Evolutionary conservation across 345 rosid genomes (phyloP).

Genomic region (Moricandia moricandioides): DNA sequence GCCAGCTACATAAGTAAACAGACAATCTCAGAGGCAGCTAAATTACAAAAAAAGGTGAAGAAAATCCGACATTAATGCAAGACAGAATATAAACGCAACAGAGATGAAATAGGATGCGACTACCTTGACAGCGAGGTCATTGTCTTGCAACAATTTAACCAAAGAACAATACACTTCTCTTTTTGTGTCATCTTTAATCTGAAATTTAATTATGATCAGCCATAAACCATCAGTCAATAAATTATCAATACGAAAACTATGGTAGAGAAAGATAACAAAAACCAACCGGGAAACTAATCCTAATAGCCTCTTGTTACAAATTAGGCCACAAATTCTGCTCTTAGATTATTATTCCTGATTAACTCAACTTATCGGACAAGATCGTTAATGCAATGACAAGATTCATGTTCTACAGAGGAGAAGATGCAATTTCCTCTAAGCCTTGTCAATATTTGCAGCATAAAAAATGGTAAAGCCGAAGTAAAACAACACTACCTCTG

Average conservation of each 20-base stretch:
- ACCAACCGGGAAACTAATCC: not conserved
- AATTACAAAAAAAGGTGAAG: not conserved
- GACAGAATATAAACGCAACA: not conserved
- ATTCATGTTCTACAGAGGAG: conserved; percentile 1
- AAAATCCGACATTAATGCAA: not conserved
- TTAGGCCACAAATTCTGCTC: not conserved
- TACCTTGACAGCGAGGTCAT: conserved; percentile 91
- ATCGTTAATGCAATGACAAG: not conserved
- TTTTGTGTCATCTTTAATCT: conserved; percentile 90
- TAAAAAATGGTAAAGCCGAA: conserved; percentile 1
- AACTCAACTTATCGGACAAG: conserved; percentile 10
- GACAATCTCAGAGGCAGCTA: conserved; percentile 38
- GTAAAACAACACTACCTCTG: conserved; percentile 62
- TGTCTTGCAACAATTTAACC: conserved; percentile 74
- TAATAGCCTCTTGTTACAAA: not conserved
- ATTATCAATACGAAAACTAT: not conserved
- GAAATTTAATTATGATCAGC: conserved; percentile 41
- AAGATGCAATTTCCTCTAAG: not conserved
- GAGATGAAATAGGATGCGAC: conserved; percentile 11
- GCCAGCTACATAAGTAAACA: conserved; percentile 67
- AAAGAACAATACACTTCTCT: conserved; percentile 91
- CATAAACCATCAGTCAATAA: conserved; percentile 3
- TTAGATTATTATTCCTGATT: conserved; percentile 11
- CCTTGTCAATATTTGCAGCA: not conserved
- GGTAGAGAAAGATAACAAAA: not conserved